phyloP scores from a whole-genome alignment of 805 yeast genomes.

The Hanseniaspora thailandica region DNA sequence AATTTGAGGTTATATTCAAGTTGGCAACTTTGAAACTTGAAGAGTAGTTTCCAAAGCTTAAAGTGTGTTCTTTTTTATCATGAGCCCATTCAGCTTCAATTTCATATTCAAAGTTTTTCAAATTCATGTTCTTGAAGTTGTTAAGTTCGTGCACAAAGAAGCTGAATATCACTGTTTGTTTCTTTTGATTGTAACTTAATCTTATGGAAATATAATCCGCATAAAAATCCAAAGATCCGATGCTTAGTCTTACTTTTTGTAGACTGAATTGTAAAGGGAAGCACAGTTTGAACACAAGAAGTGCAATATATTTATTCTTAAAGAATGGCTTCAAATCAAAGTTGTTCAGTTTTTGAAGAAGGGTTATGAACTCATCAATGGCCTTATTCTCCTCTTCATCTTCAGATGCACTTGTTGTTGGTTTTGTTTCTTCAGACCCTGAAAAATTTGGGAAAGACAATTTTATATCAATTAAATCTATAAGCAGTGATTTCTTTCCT shows the following conservation, averaged over 20 bases:
- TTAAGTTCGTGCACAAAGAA: conserved; percentile 13
- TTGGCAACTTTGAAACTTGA: conserved; percentile 4
- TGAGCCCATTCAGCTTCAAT: not conserved
- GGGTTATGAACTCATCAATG: not conserved
- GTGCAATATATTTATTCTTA: not conserved
- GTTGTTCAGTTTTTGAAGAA: not conserved
- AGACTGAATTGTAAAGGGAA: conserved; percentile 11
- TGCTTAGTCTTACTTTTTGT: conserved; percentile 4
- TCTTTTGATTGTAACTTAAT: not conserved
- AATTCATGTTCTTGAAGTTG: not conserved
- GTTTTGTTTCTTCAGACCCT: not conserved
- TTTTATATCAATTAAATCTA: conserved; percentile 4
- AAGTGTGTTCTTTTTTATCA: not conserved
- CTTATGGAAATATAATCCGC: conserved; percentile 11
- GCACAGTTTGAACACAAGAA: not conserved
- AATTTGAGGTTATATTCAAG: not conserved
- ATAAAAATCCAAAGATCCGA: conserved; percentile 5
- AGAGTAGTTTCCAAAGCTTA: conserved; percentile 4
- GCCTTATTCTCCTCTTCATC: not conserved
- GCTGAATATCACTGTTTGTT: not conserved
- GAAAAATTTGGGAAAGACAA: not conserved
- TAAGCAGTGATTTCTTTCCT: not conserved
- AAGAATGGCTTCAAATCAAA: not conserved
- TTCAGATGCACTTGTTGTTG: not conserved
- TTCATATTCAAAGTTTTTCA: conserved; percentile 13